phyloP scores from a whole-genome alignment of 2,329 filamentous ascomycete species.

The Ophiostoma quercus region DNA sequence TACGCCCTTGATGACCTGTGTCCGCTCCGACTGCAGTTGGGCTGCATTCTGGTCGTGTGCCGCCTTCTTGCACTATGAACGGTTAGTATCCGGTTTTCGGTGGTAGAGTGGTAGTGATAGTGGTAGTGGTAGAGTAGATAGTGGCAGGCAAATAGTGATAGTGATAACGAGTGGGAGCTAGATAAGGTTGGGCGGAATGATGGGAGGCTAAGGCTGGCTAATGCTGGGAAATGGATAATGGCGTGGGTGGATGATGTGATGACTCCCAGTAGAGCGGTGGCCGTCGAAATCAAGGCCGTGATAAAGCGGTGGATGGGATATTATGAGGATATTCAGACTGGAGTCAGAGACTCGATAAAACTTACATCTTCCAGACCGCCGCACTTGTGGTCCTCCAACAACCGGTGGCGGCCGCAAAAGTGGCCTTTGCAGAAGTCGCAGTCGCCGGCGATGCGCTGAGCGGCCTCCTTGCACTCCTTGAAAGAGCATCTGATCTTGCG shows the following conservation, averaged over 20 bases:
- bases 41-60: conserved; percentile 90
- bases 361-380: conserved; percentile 80
- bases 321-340: background rate
- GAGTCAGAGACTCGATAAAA: conserved; percentile 26
- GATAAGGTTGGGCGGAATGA: conserved; percentile 19
- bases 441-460: conserved; percentile 91
- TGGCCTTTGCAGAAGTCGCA: conserved; percentile 92
- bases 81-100: conserved; percentile 35
- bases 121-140: conserved; percentile 12
- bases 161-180: conserved; percentile 1
- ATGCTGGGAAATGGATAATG: background rate
- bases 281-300: background rate
- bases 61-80: conserved; percentile 79
- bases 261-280: background rate
- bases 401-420: conserved; percentile 90
- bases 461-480: conserved; percentile 81
- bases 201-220: background rate
- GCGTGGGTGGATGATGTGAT: background rate
- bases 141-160: background rate
- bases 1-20: conserved; percentile 87
- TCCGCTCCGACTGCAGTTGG: conserved; percentile 87
- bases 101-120: conserved; percentile 18
- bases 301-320: background rate
- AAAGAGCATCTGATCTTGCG: conserved; percentile 82
- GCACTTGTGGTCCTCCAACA: conserved; percentile 93